Evolutionary conservation across 1,139 yeast species (phyloP).

Genomic region (Suhomyces guaymorum): DNA sequence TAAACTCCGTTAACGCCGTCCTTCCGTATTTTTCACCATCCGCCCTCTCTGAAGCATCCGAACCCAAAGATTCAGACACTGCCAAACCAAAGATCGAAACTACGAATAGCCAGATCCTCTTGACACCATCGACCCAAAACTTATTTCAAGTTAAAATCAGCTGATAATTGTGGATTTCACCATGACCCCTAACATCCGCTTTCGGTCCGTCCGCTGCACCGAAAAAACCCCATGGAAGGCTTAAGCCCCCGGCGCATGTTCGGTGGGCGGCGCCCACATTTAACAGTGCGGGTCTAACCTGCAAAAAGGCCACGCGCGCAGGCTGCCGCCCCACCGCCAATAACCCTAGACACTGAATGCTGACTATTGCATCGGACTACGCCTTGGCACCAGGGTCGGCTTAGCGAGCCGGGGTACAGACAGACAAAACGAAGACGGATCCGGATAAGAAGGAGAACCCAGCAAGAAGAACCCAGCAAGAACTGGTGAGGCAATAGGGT

Average conservation of each 20-base stretch:
- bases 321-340: background rate
- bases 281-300: background rate
- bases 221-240: constrained; percentile 4
- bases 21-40: background rate
- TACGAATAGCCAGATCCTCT: too few relatives aligned
- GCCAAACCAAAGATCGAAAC: too few relatives aligned
- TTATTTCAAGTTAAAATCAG: too few relatives aligned
- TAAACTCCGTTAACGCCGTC: constrained; percentile 1
- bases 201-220: constrained; percentile 6
- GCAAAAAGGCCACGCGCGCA: constrained; percentile 1
- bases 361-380: too few relatives aligned
- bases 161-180: too few relatives aligned
- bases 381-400: too few relatives aligned
- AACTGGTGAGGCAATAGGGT: too few relatives aligned
- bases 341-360: background rate
- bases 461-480: too few relatives aligned
- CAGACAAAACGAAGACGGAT: too few relatives aligned
- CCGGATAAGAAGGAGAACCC: too few relatives aligned
- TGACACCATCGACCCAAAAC: too few relatives aligned
- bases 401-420: too few relatives aligned
- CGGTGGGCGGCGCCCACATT: constrained; percentile 1
- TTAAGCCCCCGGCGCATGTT: constrained; percentile 2
- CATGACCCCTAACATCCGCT: background rate
- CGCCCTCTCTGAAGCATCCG: background rate
- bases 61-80: background rate